A percentile compares a stretch with the other conserved stretches of the same genome.
Conservation (phyloP, 23 red algal genomes). For the Gracilaria domingensis region DNA sequence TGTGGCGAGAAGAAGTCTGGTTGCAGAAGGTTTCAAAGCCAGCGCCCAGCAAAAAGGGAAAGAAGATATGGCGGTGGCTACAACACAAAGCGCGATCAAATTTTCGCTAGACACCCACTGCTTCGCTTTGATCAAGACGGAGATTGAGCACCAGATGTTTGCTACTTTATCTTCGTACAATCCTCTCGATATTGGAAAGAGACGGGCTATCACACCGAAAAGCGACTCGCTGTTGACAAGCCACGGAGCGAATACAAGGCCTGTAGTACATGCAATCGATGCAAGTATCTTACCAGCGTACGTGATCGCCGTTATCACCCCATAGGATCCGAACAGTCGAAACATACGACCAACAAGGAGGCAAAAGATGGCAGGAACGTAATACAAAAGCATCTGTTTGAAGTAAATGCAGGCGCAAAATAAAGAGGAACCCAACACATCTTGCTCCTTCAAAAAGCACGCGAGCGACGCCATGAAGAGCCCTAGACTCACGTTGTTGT, state of each 20-base stretch:
- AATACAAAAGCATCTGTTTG: conserved; percentile 97
- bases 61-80: conserved; percentile 50
- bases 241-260: conserved; percentile 77
- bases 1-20: conserved; percentile 48
- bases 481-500: conserved; percentile 79
- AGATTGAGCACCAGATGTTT: conserved; percentile 92
- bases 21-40: conserved; percentile 31
- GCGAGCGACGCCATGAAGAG: conserved; percentile 79
- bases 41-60: conserved; percentile 80
- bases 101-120: neutral
- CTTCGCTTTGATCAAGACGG: conserved; percentile 40
- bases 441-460: conserved; percentile 17
- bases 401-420: conserved; percentile 80
- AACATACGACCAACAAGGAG: conserved; percentile 41
- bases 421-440: conserved; percentile 47
- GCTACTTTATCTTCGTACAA: conserved; percentile 99
- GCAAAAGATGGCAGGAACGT: conserved; percentile 43
- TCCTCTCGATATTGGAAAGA: conserved; percentile 90
- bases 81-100: conserved; percentile 44
- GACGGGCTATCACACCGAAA: conserved; percentile 43
- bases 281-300: conserved; percentile 39
- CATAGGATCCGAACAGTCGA: conserved; percentile 3
- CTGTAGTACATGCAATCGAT: conserved; percentile 20
- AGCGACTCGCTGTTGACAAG: conserved; percentile 3
- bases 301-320: neutral